Evolutionary conservation across 2,329 filamentous ascomycete genomes (phyloP).

Genomic region (Trichoderma afroharzianum): DNA sequence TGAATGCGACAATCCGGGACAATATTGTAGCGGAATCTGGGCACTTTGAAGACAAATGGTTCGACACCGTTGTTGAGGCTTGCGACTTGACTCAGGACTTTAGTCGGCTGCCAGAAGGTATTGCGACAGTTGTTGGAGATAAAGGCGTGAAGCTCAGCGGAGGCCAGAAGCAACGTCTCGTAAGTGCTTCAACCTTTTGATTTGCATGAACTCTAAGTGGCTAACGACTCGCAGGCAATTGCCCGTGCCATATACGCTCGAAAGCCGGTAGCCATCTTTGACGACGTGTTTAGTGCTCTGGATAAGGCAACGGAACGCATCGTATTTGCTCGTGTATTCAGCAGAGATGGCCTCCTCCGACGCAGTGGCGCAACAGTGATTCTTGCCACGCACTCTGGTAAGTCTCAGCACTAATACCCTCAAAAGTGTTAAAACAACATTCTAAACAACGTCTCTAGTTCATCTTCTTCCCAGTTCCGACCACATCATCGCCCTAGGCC

Average conservation of each 20-base stretch:
- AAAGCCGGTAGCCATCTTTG: conserved; percentile 34
- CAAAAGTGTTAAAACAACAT: too few relatives aligned
- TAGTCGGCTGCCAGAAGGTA: conserved; percentile 23
- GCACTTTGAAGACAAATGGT: conserved; percentile 31
- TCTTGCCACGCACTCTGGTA: conserved; percentile 35
- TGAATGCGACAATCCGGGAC: conserved; percentile 33
- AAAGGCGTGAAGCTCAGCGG: conserved; percentile 34
- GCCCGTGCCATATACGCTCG: conserved; percentile 33
- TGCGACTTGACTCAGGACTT: conserved; percentile 35
- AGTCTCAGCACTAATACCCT: neutral
- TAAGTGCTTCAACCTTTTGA: conserved; percentile 18
- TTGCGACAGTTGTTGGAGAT: conserved; percentile 29
- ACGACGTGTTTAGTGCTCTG: conserved; percentile 40
- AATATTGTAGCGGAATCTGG: conserved; percentile 34
- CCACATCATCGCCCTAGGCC: conserved; percentile 42
- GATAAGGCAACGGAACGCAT: conserved; percentile 40
- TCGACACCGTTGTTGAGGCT: conserved; percentile 30
- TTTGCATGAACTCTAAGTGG: neutral
- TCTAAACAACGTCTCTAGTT: conserved; percentile 18
- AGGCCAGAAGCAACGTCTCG: conserved; percentile 34
- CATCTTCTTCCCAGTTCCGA: conserved; percentile 39
- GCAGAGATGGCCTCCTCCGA: conserved; percentile 33
- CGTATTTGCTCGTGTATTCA: conserved; percentile 39
- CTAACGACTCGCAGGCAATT: conserved; percentile 25
- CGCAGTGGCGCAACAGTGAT: conserved; percentile 30